These are phyloP conservation scores for Umbellularia californica DNA, from an alignment of 164 flowering plant genomes.

Conservation along the genomic window DNA sequence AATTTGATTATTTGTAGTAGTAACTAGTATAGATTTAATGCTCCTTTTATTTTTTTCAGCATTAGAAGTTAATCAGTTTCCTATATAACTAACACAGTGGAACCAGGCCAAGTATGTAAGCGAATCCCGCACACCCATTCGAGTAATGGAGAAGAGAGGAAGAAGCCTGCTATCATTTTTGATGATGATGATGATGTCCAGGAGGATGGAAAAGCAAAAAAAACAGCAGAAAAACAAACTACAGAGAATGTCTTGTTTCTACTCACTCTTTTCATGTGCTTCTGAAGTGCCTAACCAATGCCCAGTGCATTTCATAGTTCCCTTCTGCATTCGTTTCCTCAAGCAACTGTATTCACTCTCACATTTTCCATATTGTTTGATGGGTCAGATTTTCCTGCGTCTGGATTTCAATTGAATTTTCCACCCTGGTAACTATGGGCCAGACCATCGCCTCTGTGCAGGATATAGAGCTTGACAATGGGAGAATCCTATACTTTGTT, in stretches of 20 bases:
- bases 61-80: background rate
- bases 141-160: slow-evolving; percentile 14
- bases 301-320: slow-evolving; percentile 14
- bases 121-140: slow-evolving; percentile 28
- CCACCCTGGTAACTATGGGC: no score
- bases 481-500: no score
- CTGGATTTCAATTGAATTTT: no score
- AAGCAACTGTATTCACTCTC: no score
- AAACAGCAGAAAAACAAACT: slow-evolving; percentile 27
- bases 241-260: background rate
- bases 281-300: slow-evolving; percentile 23
- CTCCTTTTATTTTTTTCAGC: no score
- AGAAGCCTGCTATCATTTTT: slow-evolving; percentile 18
- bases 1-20: background rate
- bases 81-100: background rate
- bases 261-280: slow-evolving; percentile 10
- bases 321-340: no score
- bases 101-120: slow-evolving; percentile 21
- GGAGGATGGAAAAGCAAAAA: slow-evolving; percentile 19
- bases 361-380: no score
- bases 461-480: no score
- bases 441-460: no score
- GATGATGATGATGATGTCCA: slow-evolving; percentile 13
- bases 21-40: no score
- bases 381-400: no score